Percentiles rank a stretch among this genome's conserved stretches.
Conservation (phyloP, 2,329 filamentous ascomycete species). For the Torrubiella hemipterigena region DNA sequence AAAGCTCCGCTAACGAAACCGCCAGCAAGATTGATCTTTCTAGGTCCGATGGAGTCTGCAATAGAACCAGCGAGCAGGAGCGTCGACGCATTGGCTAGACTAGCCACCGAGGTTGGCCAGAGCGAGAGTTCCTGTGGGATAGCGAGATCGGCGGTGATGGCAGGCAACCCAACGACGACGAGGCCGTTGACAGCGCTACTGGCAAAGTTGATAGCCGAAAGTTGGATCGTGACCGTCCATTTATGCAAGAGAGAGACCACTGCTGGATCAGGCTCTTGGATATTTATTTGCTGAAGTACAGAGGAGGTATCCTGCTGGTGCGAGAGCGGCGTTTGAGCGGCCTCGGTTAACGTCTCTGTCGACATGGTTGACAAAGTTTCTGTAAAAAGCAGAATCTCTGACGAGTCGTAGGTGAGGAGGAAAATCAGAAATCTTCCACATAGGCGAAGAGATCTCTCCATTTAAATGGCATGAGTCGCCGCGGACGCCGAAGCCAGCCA, state of each 20-base stretch:
- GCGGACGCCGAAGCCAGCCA: too few species aligned
- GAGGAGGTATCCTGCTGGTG: too few species aligned
- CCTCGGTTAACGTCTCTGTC: too few species aligned
- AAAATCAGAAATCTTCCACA: too few species aligned
- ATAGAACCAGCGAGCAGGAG: conserved; percentile 25
- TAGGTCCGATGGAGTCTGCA: conserved; percentile 23
- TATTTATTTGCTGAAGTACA: too few species aligned
- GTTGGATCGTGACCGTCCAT: conserved; percentile 3
- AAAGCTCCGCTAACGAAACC: conserved; percentile 16
- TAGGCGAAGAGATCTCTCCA: too few species aligned
- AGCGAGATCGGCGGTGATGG: conserved; percentile 23
- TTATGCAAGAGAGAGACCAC: not conserved
- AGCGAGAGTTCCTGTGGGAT: conserved; percentile 21
- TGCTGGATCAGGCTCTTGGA: too few species aligned
- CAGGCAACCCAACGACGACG: conserved; percentile 25
- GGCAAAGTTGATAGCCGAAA: conserved; percentile 15
- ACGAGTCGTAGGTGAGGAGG: too few species aligned
- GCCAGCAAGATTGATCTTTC: conserved; percentile 20
- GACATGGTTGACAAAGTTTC: too few species aligned
- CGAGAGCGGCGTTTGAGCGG: too few species aligned
- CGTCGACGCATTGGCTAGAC: conserved; percentile 21
- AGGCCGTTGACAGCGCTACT: conserved; percentile 18
- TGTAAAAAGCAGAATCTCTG: too few species aligned
- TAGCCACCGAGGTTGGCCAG: conserved; percentile 25
- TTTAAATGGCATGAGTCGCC: too few species aligned